These are phyloP conservation scores for Dendrobium huoshanense DNA, from an alignment of 106 monocot genomes.

Conservation along the genomic window DNA sequence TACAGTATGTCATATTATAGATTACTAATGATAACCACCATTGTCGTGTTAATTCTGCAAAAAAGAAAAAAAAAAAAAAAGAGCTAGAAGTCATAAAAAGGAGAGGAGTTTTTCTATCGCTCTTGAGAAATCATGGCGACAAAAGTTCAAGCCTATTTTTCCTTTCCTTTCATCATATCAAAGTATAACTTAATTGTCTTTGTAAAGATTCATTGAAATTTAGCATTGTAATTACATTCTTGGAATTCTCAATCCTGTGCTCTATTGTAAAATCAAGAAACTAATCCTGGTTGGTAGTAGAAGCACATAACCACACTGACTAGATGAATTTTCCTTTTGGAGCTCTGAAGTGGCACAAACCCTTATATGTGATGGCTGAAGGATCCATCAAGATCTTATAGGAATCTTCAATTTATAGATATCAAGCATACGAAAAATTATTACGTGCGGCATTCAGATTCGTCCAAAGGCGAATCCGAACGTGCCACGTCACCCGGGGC, in stretches of 20 bases:
- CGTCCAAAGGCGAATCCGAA: too few relatives aligned
- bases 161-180: too few relatives aligned
- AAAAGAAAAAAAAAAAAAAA: too few relatives aligned
- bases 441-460: too few relatives aligned
- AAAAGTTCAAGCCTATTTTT: too few relatives aligned
- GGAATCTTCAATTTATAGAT: not conserved
- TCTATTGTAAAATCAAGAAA: not conserved
- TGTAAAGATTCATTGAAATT: too few relatives aligned
- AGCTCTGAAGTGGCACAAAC: not conserved
- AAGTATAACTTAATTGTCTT: too few relatives aligned
- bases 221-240: too few relatives aligned
- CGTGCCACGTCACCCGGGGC: too few relatives aligned
- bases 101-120: not conserved
- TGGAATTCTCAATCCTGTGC: too few relatives aligned
- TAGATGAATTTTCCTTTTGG: not conserved
- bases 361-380: not conserved
- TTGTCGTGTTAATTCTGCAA: too few relatives aligned
- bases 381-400: not conserved
- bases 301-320: not conserved
- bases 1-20: not conserved
- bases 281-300: not conserved
- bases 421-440: not conserved
- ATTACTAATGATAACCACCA: not conserved
- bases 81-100: too few relatives aligned
- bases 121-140: not conserved